Evolutionary conservation across 2,329 filamentous ascomycete genomes (phyloP).

Genomic region (Chaetoscypha palmicola): DNA sequence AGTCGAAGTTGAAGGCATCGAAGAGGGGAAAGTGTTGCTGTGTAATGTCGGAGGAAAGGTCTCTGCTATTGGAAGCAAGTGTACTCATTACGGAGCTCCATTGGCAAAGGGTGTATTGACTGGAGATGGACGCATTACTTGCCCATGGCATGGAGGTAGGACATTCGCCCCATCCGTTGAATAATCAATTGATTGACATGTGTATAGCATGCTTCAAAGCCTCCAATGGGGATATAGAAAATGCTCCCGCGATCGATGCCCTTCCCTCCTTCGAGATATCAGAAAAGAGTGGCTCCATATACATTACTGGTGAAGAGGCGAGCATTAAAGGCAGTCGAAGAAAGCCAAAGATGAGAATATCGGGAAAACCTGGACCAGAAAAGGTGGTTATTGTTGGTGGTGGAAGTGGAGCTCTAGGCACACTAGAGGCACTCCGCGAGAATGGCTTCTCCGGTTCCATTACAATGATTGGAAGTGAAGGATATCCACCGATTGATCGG

Average conservation of each 20-base stretch:
- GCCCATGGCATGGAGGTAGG: constrained; percentile 91
- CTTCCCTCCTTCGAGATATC: constrained; percentile 73
- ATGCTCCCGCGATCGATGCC: constrained; percentile 85
- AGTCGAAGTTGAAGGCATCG: constrained; percentile 82
- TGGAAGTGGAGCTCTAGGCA: constrained; percentile 76
- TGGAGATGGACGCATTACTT: constrained; percentile 75
- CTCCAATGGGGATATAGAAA: constrained; percentile 84
- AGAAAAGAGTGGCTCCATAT: constrained; percentile 77
- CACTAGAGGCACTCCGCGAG: constrained; percentile 74
- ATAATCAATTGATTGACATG: constrained; percentile 1
- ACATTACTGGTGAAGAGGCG: constrained; percentile 72
- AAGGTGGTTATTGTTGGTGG: constrained; percentile 82
- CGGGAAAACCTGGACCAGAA: constrained; percentile 43
- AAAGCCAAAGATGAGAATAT: constrained; percentile 67
- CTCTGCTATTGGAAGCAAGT: constrained; percentile 76
- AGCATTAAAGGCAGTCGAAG: constrained; percentile 71
- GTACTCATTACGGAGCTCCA: constrained; percentile 88
- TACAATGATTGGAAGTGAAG: constrained; percentile 77
- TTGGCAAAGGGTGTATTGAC: constrained; percentile 80
- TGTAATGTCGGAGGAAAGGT: constrained; percentile 70
- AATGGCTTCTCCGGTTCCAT: constrained; percentile 74
- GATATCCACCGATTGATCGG: constrained; percentile 81
- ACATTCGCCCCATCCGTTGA: not conserved
- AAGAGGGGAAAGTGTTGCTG: constrained; percentile 78
- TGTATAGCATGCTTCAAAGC: constrained; percentile 81